Base-by-base conservation (phyloP, 2,329 filamentous ascomycete species). In the Delphinella strobiligena region DNA sequence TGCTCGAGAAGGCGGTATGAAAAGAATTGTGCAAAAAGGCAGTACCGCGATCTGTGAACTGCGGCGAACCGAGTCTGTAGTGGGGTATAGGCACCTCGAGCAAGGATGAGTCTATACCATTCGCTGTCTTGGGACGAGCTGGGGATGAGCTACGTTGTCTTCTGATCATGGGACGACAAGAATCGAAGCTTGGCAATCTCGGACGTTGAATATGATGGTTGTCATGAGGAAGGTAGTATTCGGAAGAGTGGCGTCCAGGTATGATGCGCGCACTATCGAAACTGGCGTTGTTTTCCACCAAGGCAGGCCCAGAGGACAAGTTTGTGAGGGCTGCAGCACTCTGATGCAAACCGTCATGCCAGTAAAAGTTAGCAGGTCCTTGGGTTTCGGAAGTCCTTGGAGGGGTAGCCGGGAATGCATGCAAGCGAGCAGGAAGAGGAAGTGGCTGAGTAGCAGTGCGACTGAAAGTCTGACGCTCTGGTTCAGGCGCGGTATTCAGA, bases 1-100 rank as follows among this genome's bases (percentile, higher is more conserved):
- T 63, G 36, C 60, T 80, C 2, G 83, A 82, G 3, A 79, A 75
- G 38, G 62, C 61, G 9, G 73, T 75, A 57, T 85, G 84, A 12
- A 81, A 78, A n/a, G 88, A 93, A 48, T 79, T 82, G 45, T 83
- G 79, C 47, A 95, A 68, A 46, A 85, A 72, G 2, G 84, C 78
- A 2, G 81, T 87, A 9, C 86, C 86, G 49, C 74, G 72, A 38
- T 74, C 64, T 47, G 81, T 89, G 59, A 94, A 93, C 43, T 78
- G 75, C 14, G 86, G 85, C 1, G 80, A 82, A 10, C 87, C 88
- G 42, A 95, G 67, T 48, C 80, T 79, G 69, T 88, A 93, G 41
- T 83, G 80, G 27, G 88, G 87, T 37, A 94, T 93, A 16, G 78
- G 70, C 32, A 89, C 72, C 49, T 87, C 75, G 37, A 93, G 66